Conservation (phyloP, 164 flowering plant species). For the Liriodendron chinense region DNA sequence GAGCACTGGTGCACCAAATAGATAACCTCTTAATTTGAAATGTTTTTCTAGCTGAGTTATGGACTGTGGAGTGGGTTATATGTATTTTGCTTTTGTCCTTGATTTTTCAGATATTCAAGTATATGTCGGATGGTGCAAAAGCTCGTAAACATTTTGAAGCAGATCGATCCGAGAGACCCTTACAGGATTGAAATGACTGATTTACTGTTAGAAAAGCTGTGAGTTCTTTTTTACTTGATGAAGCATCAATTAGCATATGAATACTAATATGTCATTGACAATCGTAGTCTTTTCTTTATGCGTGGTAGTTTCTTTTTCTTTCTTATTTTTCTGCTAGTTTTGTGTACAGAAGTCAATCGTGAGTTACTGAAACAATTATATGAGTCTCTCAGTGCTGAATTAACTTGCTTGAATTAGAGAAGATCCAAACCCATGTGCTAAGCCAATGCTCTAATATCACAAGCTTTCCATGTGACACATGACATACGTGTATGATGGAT, state of each 20-base stretch:
- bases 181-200: constrained; percentile 82
- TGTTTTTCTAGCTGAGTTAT: background rate
- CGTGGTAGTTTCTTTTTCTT: too few relatives aligned
- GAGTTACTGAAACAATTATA: background rate
- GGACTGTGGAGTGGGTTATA: background rate
- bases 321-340: background rate
- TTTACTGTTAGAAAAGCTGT: constrained; percentile 78
- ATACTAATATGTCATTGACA: too few relatives aligned
- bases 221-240: constrained; percentile 26
- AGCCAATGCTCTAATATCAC: too few relatives aligned
- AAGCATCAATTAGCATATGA: too few relatives aligned
- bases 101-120: constrained; percentile 48
- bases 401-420: background rate
- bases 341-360: background rate
- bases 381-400: background rate
- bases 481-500: too few relatives aligned
- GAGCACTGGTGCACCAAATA: background rate
- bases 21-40: background rate
- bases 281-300: too few relatives aligned
- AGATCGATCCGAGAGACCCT: constrained; percentile 82
- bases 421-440: too few relatives aligned
- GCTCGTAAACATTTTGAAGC: constrained; percentile 71
- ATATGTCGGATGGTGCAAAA: constrained; percentile 81
- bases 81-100: background rate
- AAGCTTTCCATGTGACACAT: too few relatives aligned